Percentiles rank a stretch among this genome's conserved stretches.
phyloP scores from a whole-genome alignment of 2,329 filamentous ascomycete species.

The Aspergillus ochraceus region DNA sequence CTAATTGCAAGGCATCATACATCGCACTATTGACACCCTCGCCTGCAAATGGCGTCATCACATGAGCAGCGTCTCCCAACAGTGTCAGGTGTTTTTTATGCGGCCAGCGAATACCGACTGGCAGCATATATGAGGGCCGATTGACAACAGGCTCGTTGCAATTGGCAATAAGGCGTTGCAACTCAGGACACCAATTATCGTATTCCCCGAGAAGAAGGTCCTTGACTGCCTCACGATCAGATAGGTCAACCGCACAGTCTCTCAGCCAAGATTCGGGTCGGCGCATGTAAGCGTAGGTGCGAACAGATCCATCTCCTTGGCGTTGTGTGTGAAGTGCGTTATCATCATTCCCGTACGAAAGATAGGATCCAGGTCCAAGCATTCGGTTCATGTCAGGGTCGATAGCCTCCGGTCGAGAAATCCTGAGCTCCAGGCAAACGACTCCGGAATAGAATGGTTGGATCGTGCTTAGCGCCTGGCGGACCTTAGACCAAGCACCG shows the following conservation, averaged over 20 bases:
- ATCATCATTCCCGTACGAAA: too few species aligned
- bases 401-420: not conserved
- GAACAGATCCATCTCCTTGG: too few species aligned
- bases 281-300: too few species aligned
- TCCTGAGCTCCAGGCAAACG: not conserved
- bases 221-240: too few species aligned
- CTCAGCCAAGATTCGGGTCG: too few species aligned
- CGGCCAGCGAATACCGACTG: conserved; percentile 19
- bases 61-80: conserved; percentile 31
- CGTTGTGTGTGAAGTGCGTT: too few species aligned
- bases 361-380: not conserved
- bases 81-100: conserved; percentile 16
- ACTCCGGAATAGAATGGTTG: conserved; percentile 23
- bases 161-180: not conserved
- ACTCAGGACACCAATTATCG: not conserved
- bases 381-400: not conserved
- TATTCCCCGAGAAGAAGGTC: not conserved
- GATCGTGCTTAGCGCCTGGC: conserved; percentile 19
- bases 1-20: not conserved
- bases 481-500: conserved; percentile 29
- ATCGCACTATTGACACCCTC: conserved; percentile 15
- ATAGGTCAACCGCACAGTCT: too few species aligned
- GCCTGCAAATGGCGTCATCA: conserved; percentile 31
- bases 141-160: not conserved
- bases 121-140: conserved; percentile 21